phyloP scores from a whole-genome alignment of 805 yeast species.

The Yamadazyma kitorensis region DNA sequence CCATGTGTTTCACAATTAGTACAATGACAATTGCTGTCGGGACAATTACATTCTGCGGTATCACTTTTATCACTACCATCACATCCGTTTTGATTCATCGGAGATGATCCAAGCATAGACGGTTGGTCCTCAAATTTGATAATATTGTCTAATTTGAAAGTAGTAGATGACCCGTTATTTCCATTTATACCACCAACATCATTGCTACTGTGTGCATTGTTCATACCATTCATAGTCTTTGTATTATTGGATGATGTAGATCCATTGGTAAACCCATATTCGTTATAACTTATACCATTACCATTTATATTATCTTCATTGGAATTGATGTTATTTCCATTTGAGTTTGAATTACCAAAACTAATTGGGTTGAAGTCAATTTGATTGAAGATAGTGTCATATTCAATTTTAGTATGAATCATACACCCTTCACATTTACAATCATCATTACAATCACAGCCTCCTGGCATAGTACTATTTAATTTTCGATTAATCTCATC shows the following conservation, averaged over 20 bases:
- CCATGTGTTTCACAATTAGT: slow-evolving; percentile 45
- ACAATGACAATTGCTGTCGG: slow-evolving; percentile 32
- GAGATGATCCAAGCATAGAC: slow-evolving; percentile 2
- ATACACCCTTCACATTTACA: slow-evolving; percentile 39
- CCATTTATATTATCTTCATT: no score
- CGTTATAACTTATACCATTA: no score
- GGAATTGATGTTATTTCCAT: no score
- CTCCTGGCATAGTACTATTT: slow-evolving; percentile 18
- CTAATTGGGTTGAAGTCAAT: no score
- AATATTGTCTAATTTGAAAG: no score
- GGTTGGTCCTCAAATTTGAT: no score
- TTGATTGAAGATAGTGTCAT: slow-evolving; percentile 3
- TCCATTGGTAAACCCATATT: no score
- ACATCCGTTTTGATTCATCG: background rate
- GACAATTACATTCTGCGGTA: slow-evolving; percentile 22
- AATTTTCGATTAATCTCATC: slow-evolving; percentile 10
- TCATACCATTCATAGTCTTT: no score
- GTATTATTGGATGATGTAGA: no score
- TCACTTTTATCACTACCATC: slow-evolving; percentile 1
- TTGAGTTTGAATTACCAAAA: no score
- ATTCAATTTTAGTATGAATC: slow-evolving; percentile 26
- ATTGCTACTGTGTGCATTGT: no score
- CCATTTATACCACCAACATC: background rate
- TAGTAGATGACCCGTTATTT: background rate
- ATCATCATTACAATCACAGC: slow-evolving; percentile 35